phyloP scores from a whole-genome alignment of 345 rosid species.

The Pistacia vera region DNA sequence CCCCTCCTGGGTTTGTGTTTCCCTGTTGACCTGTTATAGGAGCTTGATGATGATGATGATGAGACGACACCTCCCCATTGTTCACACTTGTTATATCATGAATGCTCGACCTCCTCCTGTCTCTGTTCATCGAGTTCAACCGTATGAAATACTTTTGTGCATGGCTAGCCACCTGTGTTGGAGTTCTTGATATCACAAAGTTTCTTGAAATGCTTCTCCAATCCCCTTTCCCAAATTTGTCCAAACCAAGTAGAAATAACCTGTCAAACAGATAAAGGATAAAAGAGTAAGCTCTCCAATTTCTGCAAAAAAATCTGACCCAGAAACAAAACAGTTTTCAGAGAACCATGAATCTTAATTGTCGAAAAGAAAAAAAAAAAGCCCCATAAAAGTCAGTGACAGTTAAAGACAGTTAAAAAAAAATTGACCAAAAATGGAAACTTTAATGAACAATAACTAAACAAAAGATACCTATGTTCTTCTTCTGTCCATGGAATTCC shows the following conservation, averaged over 20 bases:
- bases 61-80: constrained; percentile 41
- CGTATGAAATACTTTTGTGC: constrained; percentile 93
- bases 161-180: constrained; percentile 96
- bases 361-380: no score
- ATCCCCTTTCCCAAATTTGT: constrained; percentile 95
- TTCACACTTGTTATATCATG: constrained; percentile 85
- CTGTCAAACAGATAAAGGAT: constrained; percentile 28
- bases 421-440: neutral
- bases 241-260: constrained; percentile 84
- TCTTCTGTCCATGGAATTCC: constrained; percentile 99
- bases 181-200: constrained; percentile 86
- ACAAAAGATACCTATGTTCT: constrained; percentile 71
- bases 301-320: no score
- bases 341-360: no score
- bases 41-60: constrained; percentile 38
- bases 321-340: no score
- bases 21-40: constrained; percentile 74
- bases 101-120: constrained; percentile 86
- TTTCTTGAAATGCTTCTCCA: constrained; percentile 98
- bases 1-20: constrained; percentile 33
- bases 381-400: no score
- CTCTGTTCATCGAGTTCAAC: constrained; percentile 81
- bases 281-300: no score
- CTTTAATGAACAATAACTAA: neutral
- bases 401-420: neutral